Base-by-base conservation (phyloP, 2,329 filamentous ascomycete species). In the Fusarium domesticum region DNA sequence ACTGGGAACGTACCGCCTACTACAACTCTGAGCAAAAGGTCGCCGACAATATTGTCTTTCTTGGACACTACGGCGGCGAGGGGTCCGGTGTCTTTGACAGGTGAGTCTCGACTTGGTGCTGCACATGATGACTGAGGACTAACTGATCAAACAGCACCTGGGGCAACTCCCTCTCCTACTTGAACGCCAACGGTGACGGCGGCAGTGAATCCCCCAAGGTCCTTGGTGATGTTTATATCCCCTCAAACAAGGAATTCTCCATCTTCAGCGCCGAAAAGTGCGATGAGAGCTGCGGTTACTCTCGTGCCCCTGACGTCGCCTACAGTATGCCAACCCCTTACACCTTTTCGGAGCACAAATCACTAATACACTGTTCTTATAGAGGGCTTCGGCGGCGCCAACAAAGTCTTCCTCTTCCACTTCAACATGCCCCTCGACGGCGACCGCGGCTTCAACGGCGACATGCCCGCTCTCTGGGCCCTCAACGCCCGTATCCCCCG, bases 381-480 rank as follows among this genome's bases (percentile, higher is more conserved):
- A 85, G 79, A 88, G 67, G 87, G 86, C 48, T 91, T 88, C 68
- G 76, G 69, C 31, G 85, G 85, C 38, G 72, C 76, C 20, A 77
- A 81, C 58, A 89, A 89, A 70, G 73, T 85, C 42, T 89, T 91
- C 70, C 73, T 90, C 51, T 76, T 87, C 56, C 78, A 88, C 57
- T 87, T 90, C 65, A 71, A 73, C 43, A 91, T 91, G 87, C 85
- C 85, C 7, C 60, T 75, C 37, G 77, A 78, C 45, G 76, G 76
- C 48, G 62, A 71, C 40, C 68, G 63, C n/a, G 71, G 70, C 44
- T 72, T 71, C 57, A 78, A 82, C 59, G 71, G 64, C 33, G 81
- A 90, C 66, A 86, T 86, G 76, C 85, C 87, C 7, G 83, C 86
- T 33, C 76, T 85, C 64, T 91, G 87, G 87, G 71, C 84, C 38